A percentile compares a stretch with the other conserved stretches of the same genome.
Evolutionary conservation across 345 rosid genomes (phyloP).

Genomic region (Dimocarpus longan): DNA sequence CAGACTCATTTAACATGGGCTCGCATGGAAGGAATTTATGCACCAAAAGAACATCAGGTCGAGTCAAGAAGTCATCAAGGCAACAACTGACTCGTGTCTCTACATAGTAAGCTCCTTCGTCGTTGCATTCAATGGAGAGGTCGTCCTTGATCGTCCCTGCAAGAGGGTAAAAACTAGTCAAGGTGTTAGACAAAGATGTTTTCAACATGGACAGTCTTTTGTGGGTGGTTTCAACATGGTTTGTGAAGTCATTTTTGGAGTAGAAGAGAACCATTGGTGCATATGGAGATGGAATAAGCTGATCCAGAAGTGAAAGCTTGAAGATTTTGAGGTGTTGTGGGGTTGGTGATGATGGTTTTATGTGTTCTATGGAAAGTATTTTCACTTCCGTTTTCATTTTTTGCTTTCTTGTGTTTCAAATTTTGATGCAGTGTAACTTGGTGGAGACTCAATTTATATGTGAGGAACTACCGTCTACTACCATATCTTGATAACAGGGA

Average conservation of each 20-base stretch:
- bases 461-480: no score
- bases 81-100: slow-evolving; percentile 28
- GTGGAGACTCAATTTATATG: background rate
- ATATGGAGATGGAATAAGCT: slow-evolving; percentile 30
- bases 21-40: slow-evolving; percentile 34
- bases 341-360: slow-evolving; percentile 48
- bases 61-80: slow-evolving; percentile 24
- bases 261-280: slow-evolving; percentile 41
- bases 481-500: no score
- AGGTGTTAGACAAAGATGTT: slow-evolving; percentile 38
- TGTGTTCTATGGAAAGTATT: slow-evolving; percentile 30
- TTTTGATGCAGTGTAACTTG: background rate
- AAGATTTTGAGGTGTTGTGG: slow-evolving; percentile 35
- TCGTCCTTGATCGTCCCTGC: slow-evolving; percentile 38
- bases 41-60: slow-evolving; percentile 28
- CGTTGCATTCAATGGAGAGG: slow-evolving; percentile 35
- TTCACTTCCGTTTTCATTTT: slow-evolving; percentile 36
- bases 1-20: slow-evolving; percentile 17
- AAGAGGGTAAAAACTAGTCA: slow-evolving; percentile 39
- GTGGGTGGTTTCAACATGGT: background rate
- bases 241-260: slow-evolving; percentile 1
- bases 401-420: background rate
- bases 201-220: slow-evolving; percentile 22
- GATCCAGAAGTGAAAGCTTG: slow-evolving; percentile 46
- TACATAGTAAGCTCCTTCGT: slow-evolving; percentile 30